Evolutionary conservation across 2,329 filamentous ascomycete genomes (phyloP).

Genomic region (Pseudocercospora fuligena): DNA sequence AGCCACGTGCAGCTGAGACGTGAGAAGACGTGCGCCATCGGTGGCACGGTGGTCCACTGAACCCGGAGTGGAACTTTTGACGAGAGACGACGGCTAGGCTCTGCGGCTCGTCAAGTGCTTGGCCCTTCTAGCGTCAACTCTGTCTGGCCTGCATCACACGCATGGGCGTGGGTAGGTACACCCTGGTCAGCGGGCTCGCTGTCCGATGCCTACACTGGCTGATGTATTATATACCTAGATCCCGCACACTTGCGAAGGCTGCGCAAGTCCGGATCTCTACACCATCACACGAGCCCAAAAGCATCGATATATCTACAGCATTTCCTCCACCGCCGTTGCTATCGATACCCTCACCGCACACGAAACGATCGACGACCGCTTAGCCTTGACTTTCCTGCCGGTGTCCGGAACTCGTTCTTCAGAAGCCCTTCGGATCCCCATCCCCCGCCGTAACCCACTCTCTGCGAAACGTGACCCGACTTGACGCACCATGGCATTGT

Average conservation of each 20-base stretch:
- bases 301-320: slow-evolving; percentile 7
- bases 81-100: slow-evolving; percentile 9
- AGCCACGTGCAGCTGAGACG: slow-evolving; percentile 17
- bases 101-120: slow-evolving; percentile 9
- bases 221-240: slow-evolving; percentile 5
- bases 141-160: slow-evolving; percentile 3
- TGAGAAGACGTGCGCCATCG: slow-evolving; percentile 13
- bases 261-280: not conserved
- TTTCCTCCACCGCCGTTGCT: not conserved
- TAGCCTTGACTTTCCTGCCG: slow-evolving; percentile 6
- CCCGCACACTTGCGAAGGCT: not conserved
- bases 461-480: slow-evolving; percentile 16
- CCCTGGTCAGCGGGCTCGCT: slow-evolving; percentile 5
- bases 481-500: slow-evolving; percentile 27
- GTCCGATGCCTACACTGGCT: slow-evolving; percentile 6
- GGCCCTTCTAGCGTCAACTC: slow-evolving; percentile 8
- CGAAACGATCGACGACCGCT: slow-evolving; percentile 10
- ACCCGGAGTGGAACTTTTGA: slow-evolving; percentile 1
- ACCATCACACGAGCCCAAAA: not conserved
- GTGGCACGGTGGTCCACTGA: not conserved
- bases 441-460: slow-evolving; percentile 1
- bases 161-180: slow-evolving; percentile 3
- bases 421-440: slow-evolving; percentile 16
- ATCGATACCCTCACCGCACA: not conserved
- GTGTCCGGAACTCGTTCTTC: slow-evolving; percentile 8